These are phyloP conservation scores for Capsicum chinense DNA, from an alignment of 257 asterid species.

Conservation along the genomic window DNA sequence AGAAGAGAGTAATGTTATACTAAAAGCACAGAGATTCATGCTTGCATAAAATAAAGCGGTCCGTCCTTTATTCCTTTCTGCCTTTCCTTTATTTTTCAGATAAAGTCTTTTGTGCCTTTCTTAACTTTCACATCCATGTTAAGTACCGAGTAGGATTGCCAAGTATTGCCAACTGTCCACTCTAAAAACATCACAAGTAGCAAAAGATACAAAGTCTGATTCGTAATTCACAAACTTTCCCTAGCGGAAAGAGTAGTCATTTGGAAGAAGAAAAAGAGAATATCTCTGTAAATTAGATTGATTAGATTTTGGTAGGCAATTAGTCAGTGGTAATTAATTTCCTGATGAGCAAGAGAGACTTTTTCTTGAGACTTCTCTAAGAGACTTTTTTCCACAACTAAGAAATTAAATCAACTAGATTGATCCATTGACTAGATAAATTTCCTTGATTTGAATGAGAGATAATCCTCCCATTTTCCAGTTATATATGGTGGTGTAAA, in stretches of 20 bases:
- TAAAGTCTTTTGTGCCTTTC: background rate
- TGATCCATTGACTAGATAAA: background rate
- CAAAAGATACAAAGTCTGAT: conserved; percentile 1
- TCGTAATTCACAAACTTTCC: background rate
- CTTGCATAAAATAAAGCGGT: background rate
- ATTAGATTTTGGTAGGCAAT: background rate
- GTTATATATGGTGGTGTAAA: background rate
- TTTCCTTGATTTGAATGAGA: conserved; percentile 5
- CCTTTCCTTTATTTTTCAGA: conserved; percentile 1
- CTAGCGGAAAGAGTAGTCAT: background rate
- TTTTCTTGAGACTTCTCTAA: background rate
- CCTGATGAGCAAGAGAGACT: background rate
- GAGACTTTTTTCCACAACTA: background rate
- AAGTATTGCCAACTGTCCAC: conserved; percentile 1
- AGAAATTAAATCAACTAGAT: background rate
- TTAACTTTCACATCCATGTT: background rate
- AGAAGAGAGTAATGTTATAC: conserved; percentile 2
- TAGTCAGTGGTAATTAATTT: conserved; percentile 23
- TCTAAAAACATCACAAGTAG: conserved; percentile 7
- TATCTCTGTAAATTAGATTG: background rate
- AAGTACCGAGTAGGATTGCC: background rate
- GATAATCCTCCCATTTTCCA: background rate
- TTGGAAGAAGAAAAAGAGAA: background rate
- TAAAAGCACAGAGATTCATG: background rate
- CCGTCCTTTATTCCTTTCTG: background rate